Conservation (phyloP, 306 rosid genomes). For the Alnus glutinosa region DNA sequence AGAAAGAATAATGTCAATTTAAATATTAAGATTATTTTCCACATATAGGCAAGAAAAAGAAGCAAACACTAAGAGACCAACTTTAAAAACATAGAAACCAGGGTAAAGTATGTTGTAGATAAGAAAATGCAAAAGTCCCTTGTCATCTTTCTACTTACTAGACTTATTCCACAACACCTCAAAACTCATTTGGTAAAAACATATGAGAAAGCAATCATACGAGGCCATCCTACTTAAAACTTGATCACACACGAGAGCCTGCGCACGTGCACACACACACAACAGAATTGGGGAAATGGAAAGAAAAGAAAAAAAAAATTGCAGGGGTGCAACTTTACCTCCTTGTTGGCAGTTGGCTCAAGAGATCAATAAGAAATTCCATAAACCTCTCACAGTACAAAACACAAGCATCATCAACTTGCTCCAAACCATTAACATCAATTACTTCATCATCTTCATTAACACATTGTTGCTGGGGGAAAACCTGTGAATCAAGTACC, state of each 20-base stretch:
- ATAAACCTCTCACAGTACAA: slow-evolving; percentile 97
- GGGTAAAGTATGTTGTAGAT: background rate
- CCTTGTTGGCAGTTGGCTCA: slow-evolving; percentile 97
- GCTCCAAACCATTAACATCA: slow-evolving; percentile 41
- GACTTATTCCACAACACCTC: background rate
- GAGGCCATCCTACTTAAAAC: background rate
- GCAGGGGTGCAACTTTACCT: slow-evolving; percentile 49
- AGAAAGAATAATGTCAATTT: background rate
- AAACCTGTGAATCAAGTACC: slow-evolving; percentile 78
- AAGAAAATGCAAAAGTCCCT: background rate
- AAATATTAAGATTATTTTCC: background rate
- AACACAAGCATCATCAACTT: slow-evolving; percentile 77
- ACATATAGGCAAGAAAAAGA: background rate
- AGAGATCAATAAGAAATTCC: slow-evolving; percentile 96
- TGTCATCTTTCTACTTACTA: background rate
- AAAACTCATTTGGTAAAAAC: background rate
- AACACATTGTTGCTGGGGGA: slow-evolving; percentile 41
- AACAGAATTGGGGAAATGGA: background rate
- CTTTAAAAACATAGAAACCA: background rate
- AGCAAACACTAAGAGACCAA: background rate
- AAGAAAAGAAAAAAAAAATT: background rate
- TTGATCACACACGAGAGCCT: background rate
- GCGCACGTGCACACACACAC: too few relatives aligned
- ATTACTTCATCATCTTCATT: slow-evolving; percentile 41
- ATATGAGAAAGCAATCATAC: background rate